Evolutionary conservation across 805 yeast species (phyloP), one percentile per base, ranked within the genome.

Genomic region (Monosporozyma unispora): DNA sequence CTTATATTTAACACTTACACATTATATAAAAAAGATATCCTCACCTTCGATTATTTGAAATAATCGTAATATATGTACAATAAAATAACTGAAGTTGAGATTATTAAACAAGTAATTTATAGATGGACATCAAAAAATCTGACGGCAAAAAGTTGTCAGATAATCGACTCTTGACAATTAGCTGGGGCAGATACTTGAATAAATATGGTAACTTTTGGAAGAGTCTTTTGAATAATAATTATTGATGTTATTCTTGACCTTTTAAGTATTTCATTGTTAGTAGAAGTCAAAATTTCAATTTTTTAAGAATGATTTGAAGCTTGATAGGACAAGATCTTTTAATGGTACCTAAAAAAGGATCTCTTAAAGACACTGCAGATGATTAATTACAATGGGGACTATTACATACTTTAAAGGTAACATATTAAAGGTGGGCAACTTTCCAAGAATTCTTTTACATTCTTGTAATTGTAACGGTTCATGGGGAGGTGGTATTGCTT

Each of bases 401-500:
- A 50, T 60, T 2, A 54, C 23, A 9, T 57, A 60, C 43, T 10
- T 51, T 1, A 51, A 53, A 25, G 65, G 65, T 1, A 51, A 61
- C 38, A 54, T 60, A 18, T 31, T 60, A 12, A 45, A 49, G 10
- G 35, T 27, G 4, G 31, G 29, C 4, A 22, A 41, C 14, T 48
- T 56, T 4, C 71, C 75, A 1, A 60, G 80, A 0, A 69, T 84
- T 2, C 62, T 87, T 4, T 84, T 84, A 1, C 96, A 87, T 61
- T 80, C 95, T 0, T 87, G 96, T 59, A 87, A 87, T 61, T 80
- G 88, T 37, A 70, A 72, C 23, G 96, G 95, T 0, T 59, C 72
- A 1, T 87, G 96, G 96, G 93, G 93, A 3, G 91, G 87, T 3
- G 96, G 96, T 0, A 77, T 87, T 2, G 95, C 95, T 0, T 71